Percentiles rank a stretch among this genome's conserved stretches.
These are phyloP conservation scores for Stentor coeruleus DNA, from an alignment of 73 alveolate genomes.

Conservation along the genomic window DNA sequence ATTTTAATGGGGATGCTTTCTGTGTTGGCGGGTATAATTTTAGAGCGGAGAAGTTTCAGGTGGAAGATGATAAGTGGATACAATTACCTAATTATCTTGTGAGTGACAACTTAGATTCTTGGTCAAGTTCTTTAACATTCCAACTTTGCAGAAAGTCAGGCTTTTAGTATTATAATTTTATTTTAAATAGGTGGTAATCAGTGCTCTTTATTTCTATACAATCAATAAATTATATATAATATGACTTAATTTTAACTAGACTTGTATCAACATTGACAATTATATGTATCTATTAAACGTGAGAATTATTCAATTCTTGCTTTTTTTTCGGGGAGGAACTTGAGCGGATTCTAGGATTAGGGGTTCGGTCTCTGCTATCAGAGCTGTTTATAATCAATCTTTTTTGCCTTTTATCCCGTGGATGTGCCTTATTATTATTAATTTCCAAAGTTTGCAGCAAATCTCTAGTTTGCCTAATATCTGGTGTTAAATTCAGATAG, in stretches of 20 bases:
- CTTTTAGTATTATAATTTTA: background rate
- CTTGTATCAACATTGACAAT: too few species aligned
- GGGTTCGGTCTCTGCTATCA: background rate
- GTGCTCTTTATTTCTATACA: background rate
- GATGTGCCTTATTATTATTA: background rate
- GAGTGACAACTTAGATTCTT: conserved; percentile 71
- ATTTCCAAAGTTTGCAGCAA: background rate
- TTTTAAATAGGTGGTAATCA: background rate
- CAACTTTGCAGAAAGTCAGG: conserved; percentile 12
- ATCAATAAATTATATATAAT: background rate
- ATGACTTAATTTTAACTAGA: background rate
- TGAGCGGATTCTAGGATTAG: too few species aligned
- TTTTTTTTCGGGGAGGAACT: too few species aligned
- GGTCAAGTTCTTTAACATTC: conserved; percentile 77
- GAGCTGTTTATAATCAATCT: background rate
- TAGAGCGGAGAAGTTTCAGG: conserved; percentile 53
- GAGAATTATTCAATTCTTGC: too few species aligned
- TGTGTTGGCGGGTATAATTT: conserved; percentile 78
- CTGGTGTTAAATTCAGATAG: background rate
- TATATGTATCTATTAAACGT: too few species aligned
- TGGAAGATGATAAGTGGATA: conserved; percentile 36
- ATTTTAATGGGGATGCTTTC: conserved; percentile 51
- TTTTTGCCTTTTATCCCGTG: background rate
- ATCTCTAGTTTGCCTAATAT: background rate
- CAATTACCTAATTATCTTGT: conserved; percentile 51